A percentile compares a stretch with the other conserved stretches of the same genome.
These are phyloP conservation scores for Micractinium sp. DNA, from an alignment of 139 green algal genomes.

Conservation along the genomic window DNA sequence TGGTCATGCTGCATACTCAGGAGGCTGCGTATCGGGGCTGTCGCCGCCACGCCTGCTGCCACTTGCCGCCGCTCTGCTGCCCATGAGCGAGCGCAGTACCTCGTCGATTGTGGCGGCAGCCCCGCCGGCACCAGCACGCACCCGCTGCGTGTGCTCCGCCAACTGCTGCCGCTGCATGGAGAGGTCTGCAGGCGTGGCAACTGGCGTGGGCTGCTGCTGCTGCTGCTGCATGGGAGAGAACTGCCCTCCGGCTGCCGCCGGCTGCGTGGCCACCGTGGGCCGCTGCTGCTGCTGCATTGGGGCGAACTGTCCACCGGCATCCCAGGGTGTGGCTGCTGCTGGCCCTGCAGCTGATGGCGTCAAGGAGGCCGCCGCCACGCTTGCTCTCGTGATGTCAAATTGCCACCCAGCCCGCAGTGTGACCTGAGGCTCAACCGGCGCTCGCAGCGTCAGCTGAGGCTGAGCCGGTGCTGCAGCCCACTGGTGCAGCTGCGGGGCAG, in stretches of 20 bases:
- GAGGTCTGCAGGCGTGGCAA: background rate
- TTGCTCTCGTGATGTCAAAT: conserved; percentile 4
- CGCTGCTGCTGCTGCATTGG: background rate
- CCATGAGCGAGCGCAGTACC: background rate
- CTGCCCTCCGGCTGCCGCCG: background rate
- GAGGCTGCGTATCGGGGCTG: too few relatives aligned
- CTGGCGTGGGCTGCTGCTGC: background rate
- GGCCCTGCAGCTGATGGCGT: background rate
- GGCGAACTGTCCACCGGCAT: background rate
- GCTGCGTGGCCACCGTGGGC: background rate
- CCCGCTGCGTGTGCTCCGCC: background rate
- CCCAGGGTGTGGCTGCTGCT: background rate
- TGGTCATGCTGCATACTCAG: too few relatives aligned
- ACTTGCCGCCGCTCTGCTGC: too few relatives aligned
- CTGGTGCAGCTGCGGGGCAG: background rate
- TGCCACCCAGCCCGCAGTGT: background rate
- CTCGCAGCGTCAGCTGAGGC: background rate
- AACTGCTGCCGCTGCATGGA: background rate
- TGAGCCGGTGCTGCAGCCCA: background rate
- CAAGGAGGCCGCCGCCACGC: background rate
- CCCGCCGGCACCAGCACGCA: background rate
- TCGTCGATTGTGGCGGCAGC: conserved; percentile 22
- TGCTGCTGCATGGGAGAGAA: background rate
- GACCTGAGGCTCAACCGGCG: background rate
- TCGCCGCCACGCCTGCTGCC: too few relatives aligned